These are phyloP conservation scores for Urochloa ruziziensis DNA, from an alignment of 176 grass and related monocot genomes.

Conservation along the genomic window DNA sequence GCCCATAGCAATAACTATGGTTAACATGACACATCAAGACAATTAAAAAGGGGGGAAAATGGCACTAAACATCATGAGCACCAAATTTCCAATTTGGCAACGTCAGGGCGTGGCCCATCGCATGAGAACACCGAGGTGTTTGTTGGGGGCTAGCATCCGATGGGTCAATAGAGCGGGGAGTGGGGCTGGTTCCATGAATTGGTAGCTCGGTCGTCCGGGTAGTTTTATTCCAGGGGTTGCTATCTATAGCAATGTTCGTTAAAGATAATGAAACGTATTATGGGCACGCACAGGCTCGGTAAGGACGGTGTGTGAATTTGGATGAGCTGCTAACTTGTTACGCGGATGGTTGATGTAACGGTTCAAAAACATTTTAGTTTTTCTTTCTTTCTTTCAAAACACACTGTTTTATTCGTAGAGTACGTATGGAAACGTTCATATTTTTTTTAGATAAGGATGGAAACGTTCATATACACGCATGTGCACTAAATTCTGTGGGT, in stretches of 20 bases:
- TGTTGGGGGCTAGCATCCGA: constrained; percentile 14
- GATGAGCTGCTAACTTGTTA: neutral
- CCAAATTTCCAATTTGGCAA: constrained; percentile 1
- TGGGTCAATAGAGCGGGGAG: neutral
- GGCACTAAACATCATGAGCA: neutral
- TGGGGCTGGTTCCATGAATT: neutral
- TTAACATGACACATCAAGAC: neutral
- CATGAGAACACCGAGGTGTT: constrained; percentile 18
- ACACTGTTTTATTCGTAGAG: no score
- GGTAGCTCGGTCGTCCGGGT: neutral
- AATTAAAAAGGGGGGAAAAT: constrained; percentile 13
- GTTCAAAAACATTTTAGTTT: no score
- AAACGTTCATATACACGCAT: no score
- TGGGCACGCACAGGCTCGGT: neutral
- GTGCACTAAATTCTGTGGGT: no score
- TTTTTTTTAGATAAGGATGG: no score
- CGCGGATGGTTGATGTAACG: no score
- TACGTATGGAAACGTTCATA: no score
- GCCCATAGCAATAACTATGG: constrained; percentile 2
- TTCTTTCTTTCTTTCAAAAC: no score
- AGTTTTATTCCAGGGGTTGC: constrained; percentile 8
- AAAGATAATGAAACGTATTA: neutral
- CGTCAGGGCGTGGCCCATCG: constrained; percentile 28
- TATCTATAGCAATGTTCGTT: neutral
- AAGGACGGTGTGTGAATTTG: neutral